phyloP scores from a whole-genome alignment of 345 rosid species.

The Syzygium jambos region DNA sequence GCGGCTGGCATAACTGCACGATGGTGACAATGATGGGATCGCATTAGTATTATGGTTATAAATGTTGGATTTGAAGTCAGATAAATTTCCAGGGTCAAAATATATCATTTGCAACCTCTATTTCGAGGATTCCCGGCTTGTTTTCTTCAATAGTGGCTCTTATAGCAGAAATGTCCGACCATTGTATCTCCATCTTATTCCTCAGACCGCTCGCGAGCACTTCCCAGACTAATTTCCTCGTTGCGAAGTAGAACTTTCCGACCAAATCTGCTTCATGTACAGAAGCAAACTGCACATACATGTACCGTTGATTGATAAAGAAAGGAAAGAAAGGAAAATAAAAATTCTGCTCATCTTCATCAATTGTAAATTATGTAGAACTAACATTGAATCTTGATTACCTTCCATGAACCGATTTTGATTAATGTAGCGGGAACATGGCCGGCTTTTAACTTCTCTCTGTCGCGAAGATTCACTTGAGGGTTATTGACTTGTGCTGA shows the following conservation, averaged over 20 bases:
- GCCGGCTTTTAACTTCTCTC: conserved; percentile 29
- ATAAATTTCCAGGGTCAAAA: not conserved
- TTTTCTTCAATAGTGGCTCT: conserved; percentile 5
- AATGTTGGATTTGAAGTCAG: not conserved
- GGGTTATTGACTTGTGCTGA: not conserved
- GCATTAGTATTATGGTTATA: not conserved
- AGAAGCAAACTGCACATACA: conserved; percentile 17
- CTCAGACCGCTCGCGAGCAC: conserved; percentile 19
- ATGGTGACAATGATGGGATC: not conserved
- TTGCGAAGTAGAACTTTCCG: conserved; percentile 56
- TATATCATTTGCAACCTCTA: conserved; percentile 12
- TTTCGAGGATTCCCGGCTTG: conserved; percentile 15
- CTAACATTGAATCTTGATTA: not conserved
- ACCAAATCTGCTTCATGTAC: conserved; percentile 31
- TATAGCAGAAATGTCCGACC: conserved; percentile 25
- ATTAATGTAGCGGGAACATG: conserved; percentile 11
- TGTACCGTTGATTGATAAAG: not conserved
- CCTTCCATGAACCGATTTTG: conserved; percentile 42
- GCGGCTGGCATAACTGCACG: conserved; percentile 13
- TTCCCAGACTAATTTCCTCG: conserved; percentile 62
- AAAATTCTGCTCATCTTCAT: not conserved
- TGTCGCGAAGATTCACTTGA: not conserved
- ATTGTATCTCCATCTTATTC: conserved; percentile 28
- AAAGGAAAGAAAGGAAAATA: not conserved
- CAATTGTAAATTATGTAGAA: not conserved